Evolutionary conservation across 2,329 filamentous ascomycete species (phyloP).

Genomic region (Aspergillus fischeri): DNA sequence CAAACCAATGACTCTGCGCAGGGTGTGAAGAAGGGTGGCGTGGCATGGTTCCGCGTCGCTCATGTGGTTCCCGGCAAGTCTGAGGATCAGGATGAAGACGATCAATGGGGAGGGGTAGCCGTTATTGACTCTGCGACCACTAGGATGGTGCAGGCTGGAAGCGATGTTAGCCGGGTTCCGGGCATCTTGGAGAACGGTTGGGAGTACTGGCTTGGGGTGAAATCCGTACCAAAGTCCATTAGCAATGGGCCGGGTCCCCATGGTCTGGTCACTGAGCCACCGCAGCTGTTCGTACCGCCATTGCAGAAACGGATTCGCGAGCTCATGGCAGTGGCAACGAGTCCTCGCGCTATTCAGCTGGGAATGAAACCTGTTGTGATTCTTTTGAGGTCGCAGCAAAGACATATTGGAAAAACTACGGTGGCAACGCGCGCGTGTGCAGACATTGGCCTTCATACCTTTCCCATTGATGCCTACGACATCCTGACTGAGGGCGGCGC

Average conservation of each 20-base stretch:
- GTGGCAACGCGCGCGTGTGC: constrained; percentile 72
- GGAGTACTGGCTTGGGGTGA: constrained; percentile 84
- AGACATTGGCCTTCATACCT: constrained; percentile 86
- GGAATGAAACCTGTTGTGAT: constrained; percentile 85
- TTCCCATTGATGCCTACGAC: constrained; percentile 86
- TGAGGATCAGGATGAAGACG: constrained; percentile 56
- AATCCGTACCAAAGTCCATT: constrained; percentile 53
- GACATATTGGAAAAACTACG: constrained; percentile 87
- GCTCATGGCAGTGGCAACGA: constrained; percentile 82
- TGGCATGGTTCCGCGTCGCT: constrained; percentile 91
- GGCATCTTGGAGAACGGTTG: constrained; percentile 72
- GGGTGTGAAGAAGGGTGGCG: constrained; percentile 49
- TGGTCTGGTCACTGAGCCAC: constrained; percentile 33
- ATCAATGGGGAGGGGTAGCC: constrained; percentile 79
- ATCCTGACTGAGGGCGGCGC: constrained; percentile 87
- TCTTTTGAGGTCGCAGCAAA: constrained; percentile 83
- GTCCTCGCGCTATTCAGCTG: constrained; percentile 77
- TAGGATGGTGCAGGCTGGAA: constrained; percentile 87
- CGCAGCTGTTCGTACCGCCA: constrained; percentile 50
- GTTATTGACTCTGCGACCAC: constrained; percentile 83
- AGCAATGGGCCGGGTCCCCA: constrained; percentile 32
- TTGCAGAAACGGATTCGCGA: constrained; percentile 72
- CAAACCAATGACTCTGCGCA: constrained; percentile 24
- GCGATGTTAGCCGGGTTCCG: constrained; percentile 75
- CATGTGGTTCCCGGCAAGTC: constrained; percentile 56